A percentile compares a stretch with the other conserved stretches of the same genome.
phyloP scores from a whole-genome alignment of 257 asterid genomes.

The Galeopsis tetrahit region DNA sequence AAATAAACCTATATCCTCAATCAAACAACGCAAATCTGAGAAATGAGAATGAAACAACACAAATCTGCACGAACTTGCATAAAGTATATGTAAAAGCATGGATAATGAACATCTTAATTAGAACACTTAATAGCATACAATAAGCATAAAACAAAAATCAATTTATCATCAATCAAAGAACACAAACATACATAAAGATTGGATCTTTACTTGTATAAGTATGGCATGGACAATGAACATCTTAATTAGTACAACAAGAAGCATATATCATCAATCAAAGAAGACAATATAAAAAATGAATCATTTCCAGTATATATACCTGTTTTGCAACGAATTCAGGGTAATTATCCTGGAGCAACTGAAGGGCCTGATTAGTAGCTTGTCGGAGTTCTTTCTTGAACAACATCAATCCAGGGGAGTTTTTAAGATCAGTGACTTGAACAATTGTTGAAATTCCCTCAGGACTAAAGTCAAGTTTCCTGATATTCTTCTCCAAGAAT shows the following conservation, averaged over 20 bases:
- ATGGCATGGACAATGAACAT: neutral
- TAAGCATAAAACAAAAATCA: no score
- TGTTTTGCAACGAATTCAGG: constrained; percentile 85
- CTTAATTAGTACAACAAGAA: neutral
- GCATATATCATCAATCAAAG: neutral
- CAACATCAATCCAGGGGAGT: constrained; percentile 65
- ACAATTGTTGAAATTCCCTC: constrained; percentile 66
- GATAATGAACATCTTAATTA: no score
- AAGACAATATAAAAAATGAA: neutral
- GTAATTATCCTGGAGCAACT: constrained; percentile 78
- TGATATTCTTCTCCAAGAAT: constrained; percentile 69
- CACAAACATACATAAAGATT: constrained; percentile 3
- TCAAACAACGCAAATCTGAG: no score
- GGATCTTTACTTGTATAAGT: constrained; percentile 4
- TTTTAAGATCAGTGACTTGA: constrained; percentile 72
- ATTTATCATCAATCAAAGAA: neutral
- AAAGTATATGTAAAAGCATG: no score
- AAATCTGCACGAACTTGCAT: no score
- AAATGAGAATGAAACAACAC: no score
- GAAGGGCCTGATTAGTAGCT: constrained; percentile 76
- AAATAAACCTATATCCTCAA: no score
- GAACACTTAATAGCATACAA: no score
- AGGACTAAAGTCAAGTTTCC: constrained; percentile 71
- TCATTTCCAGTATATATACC: constrained; percentile 40
- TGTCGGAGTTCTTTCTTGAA: constrained; percentile 69